Base-by-base conservation (phyloP, 768 basidiomycete species). In the Roridomyces roridus region DNA sequence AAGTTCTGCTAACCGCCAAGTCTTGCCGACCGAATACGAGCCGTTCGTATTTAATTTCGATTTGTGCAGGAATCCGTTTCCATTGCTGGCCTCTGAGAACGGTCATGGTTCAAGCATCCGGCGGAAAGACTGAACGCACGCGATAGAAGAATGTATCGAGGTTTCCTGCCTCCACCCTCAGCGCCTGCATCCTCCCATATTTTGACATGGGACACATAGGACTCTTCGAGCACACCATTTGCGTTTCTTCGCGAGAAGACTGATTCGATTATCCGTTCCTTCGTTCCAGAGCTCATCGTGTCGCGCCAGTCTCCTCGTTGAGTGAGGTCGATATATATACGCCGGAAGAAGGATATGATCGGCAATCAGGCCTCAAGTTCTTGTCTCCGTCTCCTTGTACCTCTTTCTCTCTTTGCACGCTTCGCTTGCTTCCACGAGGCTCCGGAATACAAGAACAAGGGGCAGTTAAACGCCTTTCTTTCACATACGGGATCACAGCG, bases 21-120 rank as follows among this genome's bases (percentile, higher is more conserved):
- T 94, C 78, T 99, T 99, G 6, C 97, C 97, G 44, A 98, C 93
- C 8, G 94, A 97, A 73, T 96, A 98, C 0, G 93, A 84, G 29
- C 92, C 89, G 68, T 98, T 98, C 39, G 89, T 87, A 70, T 99
- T 98, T 62, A 93, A 77, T 75, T 98, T 98, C 2, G 96, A 94
- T 75, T 99, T 99, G 83, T 99, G 96, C 18, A 99, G 84, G 70
- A 87, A 85, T 1, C 88, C 88, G 43, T 78, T 73, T 23, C 86
- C 85, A 62, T 83, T 83, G 57, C 70, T 75, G 4, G 86, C 77
- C 76, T 87, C 89, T 91, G 67, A 18, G 41, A 45, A 40, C 24
- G 44, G 51, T 60, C 31, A 34, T 4, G 41, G 37, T 40, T 18
- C 20, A 44, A 12, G 25, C 10, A 37, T 6, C 25, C 21, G 8